Conservation (phyloP, 2,329 filamentous ascomycete species). For the Venturia carpophila region DNA sequence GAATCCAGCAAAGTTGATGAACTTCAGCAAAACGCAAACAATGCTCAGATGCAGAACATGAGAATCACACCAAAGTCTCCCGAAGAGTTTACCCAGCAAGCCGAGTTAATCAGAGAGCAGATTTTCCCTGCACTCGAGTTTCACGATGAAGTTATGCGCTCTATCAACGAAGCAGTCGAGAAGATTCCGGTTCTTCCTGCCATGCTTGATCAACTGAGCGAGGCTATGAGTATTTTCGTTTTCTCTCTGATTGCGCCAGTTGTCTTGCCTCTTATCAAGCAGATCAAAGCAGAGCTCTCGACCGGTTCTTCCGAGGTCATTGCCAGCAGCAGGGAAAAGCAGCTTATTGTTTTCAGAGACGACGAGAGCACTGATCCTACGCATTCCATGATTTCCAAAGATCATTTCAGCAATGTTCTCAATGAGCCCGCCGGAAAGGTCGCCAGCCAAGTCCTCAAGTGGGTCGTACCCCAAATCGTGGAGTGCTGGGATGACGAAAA, state of each 20-base stretch:
- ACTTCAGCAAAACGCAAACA: constrained; percentile 66
- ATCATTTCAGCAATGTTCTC: constrained; percentile 83
- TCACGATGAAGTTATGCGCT: constrained; percentile 80
- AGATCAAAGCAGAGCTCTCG: constrained; percentile 79
- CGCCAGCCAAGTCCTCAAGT: constrained; percentile 69
- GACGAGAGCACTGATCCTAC: constrained; percentile 72
- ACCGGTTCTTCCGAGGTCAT: constrained; percentile 85
- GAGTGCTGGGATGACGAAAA: constrained; percentile 74
- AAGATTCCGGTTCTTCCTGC: constrained; percentile 79
- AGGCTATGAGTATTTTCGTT: constrained; percentile 81
- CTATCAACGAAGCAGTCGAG: constrained; percentile 69
- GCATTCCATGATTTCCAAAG: constrained; percentile 92
- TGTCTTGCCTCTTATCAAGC: constrained; percentile 73
- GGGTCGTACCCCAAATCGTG: constrained; percentile 86
- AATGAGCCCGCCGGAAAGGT: constrained; percentile 83
- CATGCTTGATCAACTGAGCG: constrained; percentile 76
- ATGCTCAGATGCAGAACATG: constrained; percentile 67
- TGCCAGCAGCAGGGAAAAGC: constrained; percentile 71
- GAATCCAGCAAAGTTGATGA: constrained; percentile 70
- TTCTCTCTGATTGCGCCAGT: constrained; percentile 89
- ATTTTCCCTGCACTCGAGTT: constrained; percentile 87
- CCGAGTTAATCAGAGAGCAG: constrained; percentile 64
- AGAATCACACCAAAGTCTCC: constrained; percentile 69
- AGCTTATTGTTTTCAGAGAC: constrained; percentile 79
- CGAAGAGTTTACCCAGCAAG: constrained; percentile 74